A percentile compares a stretch with the other conserved stretches of the same genome.
phyloP scores from a whole-genome alignment of 2,329 filamentous ascomycete genomes.

The Alternaria sp. region DNA sequence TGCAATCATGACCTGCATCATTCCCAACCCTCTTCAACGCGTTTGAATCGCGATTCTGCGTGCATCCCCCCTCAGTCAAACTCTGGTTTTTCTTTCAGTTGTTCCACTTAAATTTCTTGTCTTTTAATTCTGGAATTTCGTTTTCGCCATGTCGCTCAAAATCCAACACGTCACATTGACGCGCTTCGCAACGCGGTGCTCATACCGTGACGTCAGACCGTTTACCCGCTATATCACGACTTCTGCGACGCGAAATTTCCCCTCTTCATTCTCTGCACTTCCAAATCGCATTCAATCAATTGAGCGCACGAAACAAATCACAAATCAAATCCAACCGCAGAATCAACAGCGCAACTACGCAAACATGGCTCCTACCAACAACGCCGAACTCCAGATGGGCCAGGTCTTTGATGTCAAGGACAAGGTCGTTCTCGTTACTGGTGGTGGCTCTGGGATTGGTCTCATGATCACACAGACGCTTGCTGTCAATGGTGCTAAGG shows the following conservation, averaged over 20 bases:
- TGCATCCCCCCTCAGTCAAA: not conserved
- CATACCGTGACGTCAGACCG: conserved; percentile 33
- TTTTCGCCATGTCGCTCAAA: conserved; percentile 8
- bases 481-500: conserved; percentile 55
- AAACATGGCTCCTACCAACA: conserved; percentile 44
- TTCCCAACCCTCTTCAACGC: not conserved
- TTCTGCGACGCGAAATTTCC: conserved; percentile 3
- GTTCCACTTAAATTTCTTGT: not conserved
- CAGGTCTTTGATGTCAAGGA: conserved; percentile 48
- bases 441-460: conserved; percentile 56
- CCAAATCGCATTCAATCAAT: conserved; percentile 14
- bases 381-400: conserved; percentile 37
- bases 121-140: not conserved
- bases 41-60: not conserved
- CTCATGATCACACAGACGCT: conserved; percentile 56
- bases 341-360: conserved; percentile 18
- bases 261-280: conserved; percentile 1
- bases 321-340: conserved; percentile 17
- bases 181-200: conserved; percentile 18
- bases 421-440: conserved; percentile 52
- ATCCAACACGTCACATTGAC: conserved; percentile 28
- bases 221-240: conserved; percentile 25
- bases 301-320: conserved; percentile 17
- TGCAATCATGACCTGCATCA: conserved; percentile 10
- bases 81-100: not conserved